Percentiles rank a stretch among this genome's conserved stretches.
phyloP scores from a whole-genome alignment of 2,329 filamentous ascomycete species.

The Penicillium sp. region DNA sequence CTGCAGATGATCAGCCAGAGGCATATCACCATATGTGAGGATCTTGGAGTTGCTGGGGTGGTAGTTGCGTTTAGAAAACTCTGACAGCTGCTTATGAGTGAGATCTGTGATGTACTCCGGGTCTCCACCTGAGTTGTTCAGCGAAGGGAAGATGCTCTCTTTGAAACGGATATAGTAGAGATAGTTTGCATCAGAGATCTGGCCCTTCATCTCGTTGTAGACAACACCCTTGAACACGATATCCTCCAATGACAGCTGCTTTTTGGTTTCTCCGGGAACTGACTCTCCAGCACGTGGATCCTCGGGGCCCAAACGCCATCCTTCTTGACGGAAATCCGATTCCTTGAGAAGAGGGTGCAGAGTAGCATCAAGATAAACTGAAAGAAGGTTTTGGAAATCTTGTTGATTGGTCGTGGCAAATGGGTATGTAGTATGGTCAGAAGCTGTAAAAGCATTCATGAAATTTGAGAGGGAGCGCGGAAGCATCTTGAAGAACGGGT shows the following conservation, averaged over 20 bases:
- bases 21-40: slow-evolving; percentile 93
- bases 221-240: slow-evolving; percentile 93
- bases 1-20: slow-evolving; percentile 73
- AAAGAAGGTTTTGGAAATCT: slow-evolving; percentile 94
- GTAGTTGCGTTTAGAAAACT: slow-evolving; percentile 90
- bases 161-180: slow-evolving; percentile 94
- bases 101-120: slow-evolving; percentile 94
- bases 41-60: slow-evolving; percentile 97
- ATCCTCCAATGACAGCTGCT: slow-evolving; percentile 61
- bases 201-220: slow-evolving; percentile 99
- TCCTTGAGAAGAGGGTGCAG: slow-evolving; percentile 84
- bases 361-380: slow-evolving; percentile 93
- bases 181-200: slow-evolving; percentile 96
- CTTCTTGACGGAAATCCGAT: slow-evolving; percentile 92
- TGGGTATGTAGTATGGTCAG: slow-evolving; percentile 95
- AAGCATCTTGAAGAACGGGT: slow-evolving; percentile 99
- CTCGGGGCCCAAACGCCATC: slow-evolving; percentile 92
- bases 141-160: slow-evolving; percentile 86
- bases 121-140: slow-evolving; percentile 96
- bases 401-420: slow-evolving; percentile 95
- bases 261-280: slow-evolving; percentile 46
- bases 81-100: slow-evolving; percentile 82
- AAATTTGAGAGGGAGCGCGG: slow-evolving; percentile 98
- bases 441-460: slow-evolving; percentile 98
- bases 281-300: slow-evolving; percentile 64